Evolutionary conservation across 441 rosid species (phyloP), one percentile per base, ranked within the genome.

Genomic region (Erodium moschatum): DNA sequence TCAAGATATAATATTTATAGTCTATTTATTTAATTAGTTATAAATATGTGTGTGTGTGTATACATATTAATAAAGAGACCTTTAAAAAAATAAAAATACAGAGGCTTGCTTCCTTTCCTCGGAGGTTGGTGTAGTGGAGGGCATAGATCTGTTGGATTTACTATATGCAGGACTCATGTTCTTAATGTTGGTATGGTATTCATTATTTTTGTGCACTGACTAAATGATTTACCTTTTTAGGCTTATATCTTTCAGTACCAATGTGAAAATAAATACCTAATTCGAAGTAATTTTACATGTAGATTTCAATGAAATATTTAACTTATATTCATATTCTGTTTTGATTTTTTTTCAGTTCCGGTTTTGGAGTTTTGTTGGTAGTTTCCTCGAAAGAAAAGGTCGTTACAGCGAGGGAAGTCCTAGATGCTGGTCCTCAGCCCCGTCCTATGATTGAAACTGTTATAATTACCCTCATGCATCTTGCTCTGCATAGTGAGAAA

Each of bases 401-500:
- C 70, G 86, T 95, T 70, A 80, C 85, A 38, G 98, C 90, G 68
- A 81, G 71, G 78, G 90, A 90, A 79, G 97, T 85, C 74, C 74
- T 92, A 56, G 87, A 84, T 73, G 84, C 84, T 79, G 97, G 90
- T 80, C 85, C 91, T 68, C 96, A 87, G 85, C 85, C 97, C 69
- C 78, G 78, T 65, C 85, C 83, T 54, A 77, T 61, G 72, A 73
- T 90, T 82, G 99, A 95, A 78, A 90, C 99, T 72, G 74, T 83
- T 71, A 81, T 92, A 75, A 70, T 87, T 70, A 89, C 97, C 68
- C 93, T 95, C 62, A 87, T 87, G 96, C 92, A 95, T 80, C 84
- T 92, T 77, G 97, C 99, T 62, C 79, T 86, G 73, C 96, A 90
- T 72, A 89, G 99, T 76, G 95, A 89, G 74, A 87, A 82, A 79